Base-by-base conservation (phyloP, 805 yeast genomes). In the Barnettozyma populi region DNA sequence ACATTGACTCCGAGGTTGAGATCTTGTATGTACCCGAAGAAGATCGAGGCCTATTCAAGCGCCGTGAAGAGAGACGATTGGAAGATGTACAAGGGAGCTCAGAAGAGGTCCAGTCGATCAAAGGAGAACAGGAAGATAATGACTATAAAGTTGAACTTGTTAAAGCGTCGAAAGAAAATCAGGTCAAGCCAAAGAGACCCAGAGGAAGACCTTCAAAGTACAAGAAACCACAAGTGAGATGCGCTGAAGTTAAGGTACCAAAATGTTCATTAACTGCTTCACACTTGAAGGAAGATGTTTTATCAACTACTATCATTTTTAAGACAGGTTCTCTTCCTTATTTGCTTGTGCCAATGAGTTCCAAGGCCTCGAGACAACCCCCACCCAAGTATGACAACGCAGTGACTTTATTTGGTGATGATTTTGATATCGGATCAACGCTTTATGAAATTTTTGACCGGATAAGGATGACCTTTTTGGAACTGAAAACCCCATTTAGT, bases 231-330 rank as follows among this genome's bases (percentile, higher is more conserved):
- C 37, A 21, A 4, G 21, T 3, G 21, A 19, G 11, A 7, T 18
- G 18, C 10, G 36, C 5, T 27, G 31, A 27, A 27, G 13, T 4
- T 7, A 27, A 27, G 14, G 31, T 10, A 27, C 4, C 8, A 10
- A 8, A 27, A 10, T 4, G 21, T 34, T 34, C 19, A 16, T 34
- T 34, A 8, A 8, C 8, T 8, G 25, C 8, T 23, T 23, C 25
- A 23, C 25, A 7, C 5, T 18, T 45, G 13, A 41, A 36, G n/a
- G 42, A 16, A 2, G 16, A 35, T 16, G 42, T 40, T 8, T 34
- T 46, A 2, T 52, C 57, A 10, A 43, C 57, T 10, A 59, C 62
- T 11, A 50, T 60, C 10, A 51, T 60, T 23, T 38, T 60, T 1
- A 44, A 53, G 10, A 54, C 57, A 2, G 43, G 49, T 16, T 48